Conservation (phyloP, 2,329 filamentous ascomycete genomes). For the Chrysoporthe austroafricana region DNA sequence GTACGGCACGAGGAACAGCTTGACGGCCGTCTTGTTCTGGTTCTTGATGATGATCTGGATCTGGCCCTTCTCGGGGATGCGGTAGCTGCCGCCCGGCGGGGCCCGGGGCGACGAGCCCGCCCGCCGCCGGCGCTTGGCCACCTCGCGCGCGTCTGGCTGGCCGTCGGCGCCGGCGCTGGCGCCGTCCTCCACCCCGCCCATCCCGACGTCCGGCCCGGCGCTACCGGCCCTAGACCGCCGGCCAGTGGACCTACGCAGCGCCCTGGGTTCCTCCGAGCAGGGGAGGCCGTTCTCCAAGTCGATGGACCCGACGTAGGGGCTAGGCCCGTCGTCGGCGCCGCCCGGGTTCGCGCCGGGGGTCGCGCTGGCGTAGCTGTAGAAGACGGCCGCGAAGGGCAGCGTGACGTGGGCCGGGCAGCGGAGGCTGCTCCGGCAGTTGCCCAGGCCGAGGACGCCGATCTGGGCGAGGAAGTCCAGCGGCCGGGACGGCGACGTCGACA, state of each 20-base stretch:
- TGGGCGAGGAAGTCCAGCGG: slow-evolving; percentile 92
- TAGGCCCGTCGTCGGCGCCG: slow-evolving; percentile 78
- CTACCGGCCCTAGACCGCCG: slow-evolving; percentile 37
- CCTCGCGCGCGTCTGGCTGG: slow-evolving; percentile 6
- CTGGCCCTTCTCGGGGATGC: slow-evolving; percentile 91
- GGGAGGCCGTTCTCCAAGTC: slow-evolving; percentile 83
- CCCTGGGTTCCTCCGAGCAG: slow-evolving; percentile 53
- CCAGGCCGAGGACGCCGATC: slow-evolving; percentile 88
- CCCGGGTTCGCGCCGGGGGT: slow-evolving; percentile 46
- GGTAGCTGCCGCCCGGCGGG: slow-evolving; percentile 86
- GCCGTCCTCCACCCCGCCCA: slow-evolving; percentile 27
- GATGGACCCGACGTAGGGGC: slow-evolving; percentile 92
- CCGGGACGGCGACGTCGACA: slow-evolving; percentile 94
- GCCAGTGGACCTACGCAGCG: slow-evolving; percentile 48
- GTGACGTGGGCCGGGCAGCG: slow-evolving; percentile 89
- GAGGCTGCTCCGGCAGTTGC: slow-evolving; percentile 83
- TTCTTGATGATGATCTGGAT: slow-evolving; percentile 98
- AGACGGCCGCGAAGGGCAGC: slow-evolving; percentile 89
- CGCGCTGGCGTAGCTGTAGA: slow-evolving; percentile 85
- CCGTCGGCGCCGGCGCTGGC: no score
- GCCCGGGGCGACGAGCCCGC: slow-evolving; percentile 53
- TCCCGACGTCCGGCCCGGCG: slow-evolving; percentile 37
- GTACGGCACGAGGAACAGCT: slow-evolving; percentile 92
- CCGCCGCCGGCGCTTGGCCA: slow-evolving; percentile 42
- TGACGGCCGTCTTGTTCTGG: slow-evolving; percentile 96